phyloP scores from a whole-genome alignment of 352 stramenopile species.

The Achlya hypogyna region DNA sequence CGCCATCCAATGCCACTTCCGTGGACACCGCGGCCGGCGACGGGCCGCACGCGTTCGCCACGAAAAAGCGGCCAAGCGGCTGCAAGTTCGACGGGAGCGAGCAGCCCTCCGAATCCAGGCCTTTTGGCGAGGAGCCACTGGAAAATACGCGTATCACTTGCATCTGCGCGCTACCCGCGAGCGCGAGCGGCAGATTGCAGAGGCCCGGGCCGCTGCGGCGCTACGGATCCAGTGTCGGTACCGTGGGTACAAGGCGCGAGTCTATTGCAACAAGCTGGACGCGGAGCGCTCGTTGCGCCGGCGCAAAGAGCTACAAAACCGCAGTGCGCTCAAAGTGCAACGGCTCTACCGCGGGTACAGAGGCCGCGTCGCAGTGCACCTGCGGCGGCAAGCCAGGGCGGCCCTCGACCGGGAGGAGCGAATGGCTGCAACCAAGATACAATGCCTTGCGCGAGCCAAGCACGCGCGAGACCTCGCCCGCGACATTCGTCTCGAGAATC shows the following conservation, averaged over 20 bases:
- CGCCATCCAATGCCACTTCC: slow-evolving; percentile 46
- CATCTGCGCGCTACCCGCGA: slow-evolving; percentile 28
- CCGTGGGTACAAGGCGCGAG: slow-evolving; percentile 49
- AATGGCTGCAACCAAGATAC: slow-evolving; percentile 48
- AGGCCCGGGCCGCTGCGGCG: slow-evolving; percentile 35
- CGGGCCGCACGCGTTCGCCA: slow-evolving; percentile 31
- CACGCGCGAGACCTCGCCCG: slow-evolving; percentile 26
- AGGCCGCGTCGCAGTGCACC: slow-evolving; percentile 43
- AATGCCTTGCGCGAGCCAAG: slow-evolving; percentile 43
- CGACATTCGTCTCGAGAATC: background rate
- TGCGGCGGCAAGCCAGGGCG: slow-evolving; percentile 41
- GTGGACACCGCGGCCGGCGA: slow-evolving; percentile 31
- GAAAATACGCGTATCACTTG: slow-evolving; percentile 27
- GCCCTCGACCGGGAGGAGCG: slow-evolving; percentile 45
- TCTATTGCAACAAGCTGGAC: slow-evolving; percentile 23
- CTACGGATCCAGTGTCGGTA: slow-evolving; percentile 53
- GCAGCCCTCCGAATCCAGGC: slow-evolving; percentile 47
- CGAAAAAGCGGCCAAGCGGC: slow-evolving; percentile 29
- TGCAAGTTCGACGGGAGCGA: slow-evolving; percentile 22
- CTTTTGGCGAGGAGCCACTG: slow-evolving; percentile 30
- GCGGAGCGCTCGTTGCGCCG: slow-evolving; percentile 27
- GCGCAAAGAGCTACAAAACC: slow-evolving; percentile 59
- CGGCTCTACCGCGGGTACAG: slow-evolving; percentile 65
- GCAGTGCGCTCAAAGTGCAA: slow-evolving; percentile 65
- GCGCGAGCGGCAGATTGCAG: slow-evolving; percentile 28